Evolutionary conservation across 331 rosid species (phyloP), one percentile per base, ranked within the genome.

Genomic region (Phaseolus coccineus): DNA sequence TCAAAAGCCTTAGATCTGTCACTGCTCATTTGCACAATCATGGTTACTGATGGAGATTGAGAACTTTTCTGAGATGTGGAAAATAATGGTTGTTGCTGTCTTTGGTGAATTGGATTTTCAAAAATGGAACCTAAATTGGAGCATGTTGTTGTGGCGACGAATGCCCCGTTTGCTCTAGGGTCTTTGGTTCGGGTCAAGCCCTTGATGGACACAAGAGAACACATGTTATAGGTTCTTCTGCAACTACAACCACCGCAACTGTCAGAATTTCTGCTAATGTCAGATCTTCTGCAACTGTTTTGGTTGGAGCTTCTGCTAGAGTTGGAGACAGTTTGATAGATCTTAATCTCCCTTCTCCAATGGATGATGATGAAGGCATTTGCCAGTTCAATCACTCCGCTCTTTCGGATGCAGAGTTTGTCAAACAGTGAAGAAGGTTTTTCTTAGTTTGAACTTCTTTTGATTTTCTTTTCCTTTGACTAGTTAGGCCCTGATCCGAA

Each of bases 131-230:
- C 37, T 0, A 71, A 77, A 79, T 10, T 37, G 10, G 76, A 68
- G 51, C 77, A 22, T 12, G 80, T 55, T 15, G 46, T 42, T 0
- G 70, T 74, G 39, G 57, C 19, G 7, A 95, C 4, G 87, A 93
- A 69, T 95, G 99, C 37, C 96, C 97, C 0, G 88, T 95, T 73
- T 95, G 99, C 77, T 93, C 83, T 27, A 82, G 98, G 85, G 94
- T 91, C 1, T 95, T 95, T 52, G 73, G 93, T 5, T 95, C 99
- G 0, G 99, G 99, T 39, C 99, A 95, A 79, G 99, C 99, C 0
- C 92, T 95, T 0, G 99, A 98, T 4, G 99, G 99, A 50, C 99
- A 95, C 65, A 95, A 93, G 85, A 93, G 99, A 84, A 91, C 98
- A 6, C 99, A 95, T 77, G 90, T 91, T n/a, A 85, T 57, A 13